Conservation (phyloP, 306 rosid species). For the Pterocarpus santalinus region DNA sequence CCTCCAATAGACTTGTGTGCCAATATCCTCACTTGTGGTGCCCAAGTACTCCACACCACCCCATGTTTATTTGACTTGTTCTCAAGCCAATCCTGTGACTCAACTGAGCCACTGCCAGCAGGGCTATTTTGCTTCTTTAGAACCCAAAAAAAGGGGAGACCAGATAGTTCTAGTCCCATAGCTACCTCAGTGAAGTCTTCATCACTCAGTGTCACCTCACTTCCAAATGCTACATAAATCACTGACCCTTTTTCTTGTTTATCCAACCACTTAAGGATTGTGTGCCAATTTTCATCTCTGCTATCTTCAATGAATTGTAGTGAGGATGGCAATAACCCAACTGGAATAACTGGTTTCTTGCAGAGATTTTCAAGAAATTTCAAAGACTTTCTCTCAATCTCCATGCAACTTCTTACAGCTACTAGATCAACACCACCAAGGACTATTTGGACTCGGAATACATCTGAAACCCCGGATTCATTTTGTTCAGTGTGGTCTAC, state of each 20-base stretch:
- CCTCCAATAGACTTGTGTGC: conserved; percentile 48
- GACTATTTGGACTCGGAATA: background rate
- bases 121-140: background rate
- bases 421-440: conserved; percentile 26
- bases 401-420: conserved; percentile 44
- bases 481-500: background rate
- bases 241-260: conserved; percentile 39
- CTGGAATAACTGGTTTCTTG: conserved; percentile 47
- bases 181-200: conserved; percentile 47
- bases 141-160: background rate
- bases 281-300: conserved; percentile 28
- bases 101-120: background rate
- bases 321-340: conserved; percentile 47
- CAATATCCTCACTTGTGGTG: conserved; percentile 46
- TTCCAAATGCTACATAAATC: conserved; percentile 50
- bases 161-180: conserved; percentile 34
- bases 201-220: conserved; percentile 38
- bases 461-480: conserved; percentile 28
- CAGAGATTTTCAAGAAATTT: background rate
- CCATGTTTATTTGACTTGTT: conserved; percentile 12
- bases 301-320: background rate
- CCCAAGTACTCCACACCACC: conserved; percentile 41
- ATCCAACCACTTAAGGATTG: conserved; percentile 48
- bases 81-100: conserved; percentile 33
- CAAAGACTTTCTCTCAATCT: conserved; percentile 48